These are phyloP conservation scores for Excoecaria agallocha DNA, from an alignment of 345 rosid species.

Conservation along the genomic window DNA sequence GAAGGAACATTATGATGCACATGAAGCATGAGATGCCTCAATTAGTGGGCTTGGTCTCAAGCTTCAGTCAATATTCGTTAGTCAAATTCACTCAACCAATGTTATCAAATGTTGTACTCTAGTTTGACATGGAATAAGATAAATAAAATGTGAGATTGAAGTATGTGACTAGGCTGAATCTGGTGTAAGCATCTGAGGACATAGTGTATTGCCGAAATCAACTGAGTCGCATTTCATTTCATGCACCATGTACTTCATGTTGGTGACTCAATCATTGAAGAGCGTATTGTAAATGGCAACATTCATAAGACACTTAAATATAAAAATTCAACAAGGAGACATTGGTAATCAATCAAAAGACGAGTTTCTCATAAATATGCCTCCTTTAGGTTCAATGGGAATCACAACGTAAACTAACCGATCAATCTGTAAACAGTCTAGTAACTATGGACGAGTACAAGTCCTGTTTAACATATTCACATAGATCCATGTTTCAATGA, in stretches of 20 bases:
- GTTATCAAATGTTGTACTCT: slow-evolving; percentile 14
- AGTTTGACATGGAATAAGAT: slow-evolving; percentile 18
- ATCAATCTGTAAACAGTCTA: slow-evolving; percentile 24
- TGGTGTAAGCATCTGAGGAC: slow-evolving; percentile 21
- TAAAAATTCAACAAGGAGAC: slow-evolving; percentile 16
- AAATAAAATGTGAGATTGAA: slow-evolving; percentile 16
- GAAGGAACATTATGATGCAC: slow-evolving; percentile 16
- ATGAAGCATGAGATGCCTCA: slow-evolving; percentile 43
- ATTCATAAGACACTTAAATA: slow-evolving; percentile 13
- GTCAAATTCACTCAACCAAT: slow-evolving; percentile 35
- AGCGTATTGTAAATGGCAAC: slow-evolving; percentile 3
- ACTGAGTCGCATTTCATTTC: slow-evolving; percentile 7
- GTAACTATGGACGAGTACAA: slow-evolving; percentile 26
- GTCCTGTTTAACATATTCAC: slow-evolving; percentile 38
- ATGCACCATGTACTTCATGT: slow-evolving; percentile 17
- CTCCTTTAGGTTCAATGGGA: slow-evolving; percentile 31
- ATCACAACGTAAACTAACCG: slow-evolving; percentile 30
- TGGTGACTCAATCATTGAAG: slow-evolving; percentile 21
- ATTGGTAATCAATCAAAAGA: slow-evolving; percentile 12
- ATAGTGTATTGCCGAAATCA: slow-evolving; percentile 20
- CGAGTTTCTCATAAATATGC: slow-evolving; percentile 30
- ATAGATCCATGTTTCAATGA: slow-evolving; percentile 17
- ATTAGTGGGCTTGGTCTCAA: slow-evolving; percentile 32
- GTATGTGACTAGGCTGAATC: slow-evolving; percentile 19
- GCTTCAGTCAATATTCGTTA: slow-evolving; percentile 34